A percentile compares a stretch with the other conserved stretches of the same genome.
Conservation (phyloP, 1,139 yeast genomes). For the Candida sanyaensis region DNA sequence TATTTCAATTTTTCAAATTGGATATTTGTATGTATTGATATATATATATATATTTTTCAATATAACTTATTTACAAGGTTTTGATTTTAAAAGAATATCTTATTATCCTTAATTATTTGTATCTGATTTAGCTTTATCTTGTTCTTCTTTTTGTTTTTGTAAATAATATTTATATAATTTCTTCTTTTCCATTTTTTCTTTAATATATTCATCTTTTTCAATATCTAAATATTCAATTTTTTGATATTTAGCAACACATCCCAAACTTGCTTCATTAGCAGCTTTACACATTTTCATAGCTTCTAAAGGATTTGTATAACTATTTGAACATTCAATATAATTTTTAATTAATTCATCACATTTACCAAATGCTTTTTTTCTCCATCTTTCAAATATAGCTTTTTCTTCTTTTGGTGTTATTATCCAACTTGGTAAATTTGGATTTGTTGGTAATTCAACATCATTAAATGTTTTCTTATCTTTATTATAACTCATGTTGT, state of each 20-base stretch:
- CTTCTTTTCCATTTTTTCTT: slow-evolving; percentile 50
- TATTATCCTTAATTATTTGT: not conserved
- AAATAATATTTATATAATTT: slow-evolving; percentile 16
- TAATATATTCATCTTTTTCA: slow-evolving; percentile 65
- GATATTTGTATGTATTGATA: too few species aligned
- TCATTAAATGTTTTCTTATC: slow-evolving; percentile 39
- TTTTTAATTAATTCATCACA: slow-evolving; percentile 69
- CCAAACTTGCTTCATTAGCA: slow-evolving; percentile 32
- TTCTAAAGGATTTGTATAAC: slow-evolving; percentile 50
- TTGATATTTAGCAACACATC: slow-evolving; percentile 70
- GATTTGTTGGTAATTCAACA: slow-evolving; percentile 45
- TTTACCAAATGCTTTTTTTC: slow-evolving; percentile 65
- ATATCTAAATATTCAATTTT: slow-evolving; percentile 67
- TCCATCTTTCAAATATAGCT: slow-evolving; percentile 76
- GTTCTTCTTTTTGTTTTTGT: slow-evolving; percentile 7
- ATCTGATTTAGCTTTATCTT: not conserved
- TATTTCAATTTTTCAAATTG: too few species aligned
- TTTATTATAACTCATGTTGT: slow-evolving; percentile 15
- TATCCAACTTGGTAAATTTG: slow-evolving; percentile 76
- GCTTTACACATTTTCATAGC: slow-evolving; percentile 57
- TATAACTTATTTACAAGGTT: not conserved
- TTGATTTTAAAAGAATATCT: not conserved
- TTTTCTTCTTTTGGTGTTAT: slow-evolving; percentile 85
- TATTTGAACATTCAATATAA: slow-evolving; percentile 43
- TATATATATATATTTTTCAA: not conserved